Conservation (phyloP, 768 basidiomycete species). For the Exidia glandulosa region DNA sequence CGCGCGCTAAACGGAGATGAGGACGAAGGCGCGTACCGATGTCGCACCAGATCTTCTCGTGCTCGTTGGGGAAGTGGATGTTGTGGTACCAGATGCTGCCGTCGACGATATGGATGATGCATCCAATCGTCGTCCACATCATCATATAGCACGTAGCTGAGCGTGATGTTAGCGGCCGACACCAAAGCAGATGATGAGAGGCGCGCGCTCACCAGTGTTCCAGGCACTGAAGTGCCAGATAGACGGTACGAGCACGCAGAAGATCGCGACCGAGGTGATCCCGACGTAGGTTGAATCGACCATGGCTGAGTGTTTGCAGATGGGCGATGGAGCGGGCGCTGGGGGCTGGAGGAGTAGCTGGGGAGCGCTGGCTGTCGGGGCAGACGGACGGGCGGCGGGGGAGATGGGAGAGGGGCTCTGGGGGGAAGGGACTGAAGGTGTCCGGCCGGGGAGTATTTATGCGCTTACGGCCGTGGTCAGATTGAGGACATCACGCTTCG, state of each 20-base stretch:
- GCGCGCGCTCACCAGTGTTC: constrained; percentile 67
- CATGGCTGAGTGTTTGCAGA: not conserved
- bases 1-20: not conserved
- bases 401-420: not conserved
- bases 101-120: constrained; percentile 21
- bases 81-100: constrained; percentile 25
- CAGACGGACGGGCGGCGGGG: too few relatives aligned
- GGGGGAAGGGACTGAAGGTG: not conserved
- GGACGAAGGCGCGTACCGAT: constrained; percentile 20
- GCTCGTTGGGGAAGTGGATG: constrained; percentile 18
- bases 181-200: constrained; percentile 57
- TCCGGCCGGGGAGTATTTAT: not conserved
- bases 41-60: constrained; percentile 34
- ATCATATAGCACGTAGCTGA: not conserved
- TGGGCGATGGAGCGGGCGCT: too few relatives aligned
- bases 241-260: constrained; percentile 46
- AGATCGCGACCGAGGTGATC: constrained; percentile 13
- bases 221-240: constrained; percentile 64
- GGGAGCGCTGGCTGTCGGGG: too few relatives aligned
- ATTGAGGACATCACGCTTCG: not conserved
- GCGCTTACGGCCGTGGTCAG: not conserved
- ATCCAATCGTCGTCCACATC: constrained; percentile 1
- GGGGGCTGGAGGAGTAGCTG: too few relatives aligned
- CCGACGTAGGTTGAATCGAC: not conserved
- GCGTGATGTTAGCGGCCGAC: constrained; percentile 14